These are phyloP conservation scores for Lepiota brunneoincarnata DNA, from an alignment of 768 basidiomycete species.

Conservation along the genomic window DNA sequence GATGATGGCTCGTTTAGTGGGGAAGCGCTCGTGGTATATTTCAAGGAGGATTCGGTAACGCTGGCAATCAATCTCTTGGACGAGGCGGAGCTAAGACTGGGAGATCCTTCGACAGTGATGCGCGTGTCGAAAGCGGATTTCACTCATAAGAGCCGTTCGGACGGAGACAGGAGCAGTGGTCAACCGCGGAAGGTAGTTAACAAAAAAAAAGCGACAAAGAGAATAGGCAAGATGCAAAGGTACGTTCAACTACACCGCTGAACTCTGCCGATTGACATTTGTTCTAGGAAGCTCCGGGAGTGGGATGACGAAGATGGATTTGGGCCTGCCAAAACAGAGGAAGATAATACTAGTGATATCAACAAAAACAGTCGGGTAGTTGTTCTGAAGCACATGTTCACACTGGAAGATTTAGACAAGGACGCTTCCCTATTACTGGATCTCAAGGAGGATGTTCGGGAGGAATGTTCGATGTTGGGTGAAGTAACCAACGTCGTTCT, in stretches of 20 bases:
- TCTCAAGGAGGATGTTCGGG: conserved; percentile 93
- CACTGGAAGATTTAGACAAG: conserved; percentile 77
- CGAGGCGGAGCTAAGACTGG: conserved; percentile 87
- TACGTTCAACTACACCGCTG: conserved; percentile 28
- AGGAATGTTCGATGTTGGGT: conserved; percentile 86
- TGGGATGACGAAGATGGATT: conserved; percentile 96
- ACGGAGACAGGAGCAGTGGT: conserved; percentile 32
- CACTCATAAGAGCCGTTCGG: conserved; percentile 56
- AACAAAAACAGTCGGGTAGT: conserved; percentile 76
- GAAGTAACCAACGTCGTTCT: conserved; percentile 95
- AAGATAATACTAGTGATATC: conserved; percentile 41
- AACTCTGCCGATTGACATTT: neutral
- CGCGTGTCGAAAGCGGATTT: conserved; percentile 77
- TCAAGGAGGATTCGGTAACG: conserved; percentile 93
- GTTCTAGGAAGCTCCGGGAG: conserved; percentile 77
- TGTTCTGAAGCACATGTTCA: conserved; percentile 95
- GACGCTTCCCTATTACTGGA: conserved; percentile 86
- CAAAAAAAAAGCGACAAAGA: conserved; percentile 72
- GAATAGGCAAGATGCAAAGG: conserved; percentile 89
- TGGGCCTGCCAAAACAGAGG: conserved; percentile 63
- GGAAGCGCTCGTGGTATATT: conserved; percentile 93
- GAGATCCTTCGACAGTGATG: conserved; percentile 73
- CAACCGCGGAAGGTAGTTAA: conserved; percentile 64
- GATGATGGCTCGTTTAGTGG: conserved; percentile 89
- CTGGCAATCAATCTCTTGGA: conserved; percentile 85